A percentile compares a stretch with the other conserved stretches of the same genome.
These are phyloP conservation scores for Dryas octopetala DNA, from an alignment of 306 rosid genomes.

Conservation along the genomic window DNA sequence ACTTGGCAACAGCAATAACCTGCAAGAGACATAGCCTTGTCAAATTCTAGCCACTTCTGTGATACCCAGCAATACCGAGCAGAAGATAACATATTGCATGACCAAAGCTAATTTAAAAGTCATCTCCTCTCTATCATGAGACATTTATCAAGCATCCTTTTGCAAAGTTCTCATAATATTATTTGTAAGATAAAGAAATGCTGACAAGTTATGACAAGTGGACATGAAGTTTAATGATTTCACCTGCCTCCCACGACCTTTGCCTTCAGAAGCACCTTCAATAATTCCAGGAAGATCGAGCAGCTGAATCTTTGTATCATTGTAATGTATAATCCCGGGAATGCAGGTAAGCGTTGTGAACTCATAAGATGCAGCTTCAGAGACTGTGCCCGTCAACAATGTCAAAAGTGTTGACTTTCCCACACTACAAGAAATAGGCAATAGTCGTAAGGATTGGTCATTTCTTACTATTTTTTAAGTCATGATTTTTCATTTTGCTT, in stretches of 20 bases:
- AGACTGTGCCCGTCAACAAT: slow-evolving; percentile 92
- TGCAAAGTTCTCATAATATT: neutral
- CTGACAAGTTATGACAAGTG: slow-evolving; percentile 11
- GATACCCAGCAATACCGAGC: slow-evolving; percentile 17
- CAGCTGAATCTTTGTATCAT: slow-evolving; percentile 96
- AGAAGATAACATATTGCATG: neutral
- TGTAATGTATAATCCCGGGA: slow-evolving; percentile 95
- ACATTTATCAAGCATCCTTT: neutral
- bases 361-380: slow-evolving; percentile 98
- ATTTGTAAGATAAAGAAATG: neutral
- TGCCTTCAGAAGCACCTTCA: slow-evolving; percentile 99
- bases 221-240: slow-evolving; percentile 24
- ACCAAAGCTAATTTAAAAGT: neutral
- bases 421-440: slow-evolving; percentile 59
- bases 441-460: slow-evolving; percentile 14
- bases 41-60: slow-evolving; percentile 23
- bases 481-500: neutral
- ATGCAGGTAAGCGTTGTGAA: slow-evolving; percentile 97
- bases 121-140: neutral
- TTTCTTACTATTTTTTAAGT: neutral
- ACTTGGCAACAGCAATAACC: slow-evolving; percentile 99
- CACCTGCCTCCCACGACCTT: slow-evolving; percentile 99
- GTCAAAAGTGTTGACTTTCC: slow-evolving; percentile 99
- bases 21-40: slow-evolving; percentile 35
- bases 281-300: slow-evolving; percentile 99